These are phyloP conservation scores for Olyra latifolia DNA, from an alignment of 176 grass and related monocot genomes.

Conservation along the genomic window DNA sequence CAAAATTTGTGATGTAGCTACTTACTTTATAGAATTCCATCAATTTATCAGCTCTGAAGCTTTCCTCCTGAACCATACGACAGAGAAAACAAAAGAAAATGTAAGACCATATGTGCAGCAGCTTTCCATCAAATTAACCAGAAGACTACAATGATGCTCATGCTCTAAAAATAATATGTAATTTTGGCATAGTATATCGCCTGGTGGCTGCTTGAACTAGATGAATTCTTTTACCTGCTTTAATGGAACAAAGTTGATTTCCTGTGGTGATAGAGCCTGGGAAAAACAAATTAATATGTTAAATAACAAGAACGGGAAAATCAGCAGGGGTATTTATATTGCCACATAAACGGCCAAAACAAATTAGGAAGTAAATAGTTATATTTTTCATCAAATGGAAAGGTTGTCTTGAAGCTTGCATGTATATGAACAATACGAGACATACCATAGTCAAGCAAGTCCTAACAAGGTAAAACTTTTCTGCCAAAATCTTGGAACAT, in stretches of 20 bases:
- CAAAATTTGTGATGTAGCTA: not conserved
- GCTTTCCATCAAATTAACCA: conserved; percentile 21
- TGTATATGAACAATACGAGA: not conserved
- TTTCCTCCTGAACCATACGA: conserved; percentile 61
- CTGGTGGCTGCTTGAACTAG: conserved; percentile 7
- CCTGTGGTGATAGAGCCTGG: conserved; percentile 67
- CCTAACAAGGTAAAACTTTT: not conserved
- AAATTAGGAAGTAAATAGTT: not conserved
- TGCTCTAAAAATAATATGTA: not conserved
- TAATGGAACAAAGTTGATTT: conserved; percentile 88
- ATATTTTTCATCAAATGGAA: conserved; percentile 1
- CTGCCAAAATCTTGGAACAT: not conserved
- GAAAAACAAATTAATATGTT: conserved; percentile 33
- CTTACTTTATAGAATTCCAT: conserved; percentile 90
- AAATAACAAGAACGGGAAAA: conserved; percentile 38
- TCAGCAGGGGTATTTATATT: not conserved
- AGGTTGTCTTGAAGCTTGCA: not conserved
- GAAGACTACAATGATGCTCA: conserved; percentile 5
- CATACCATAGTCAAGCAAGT: conserved; percentile 12
- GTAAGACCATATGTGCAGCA: not conserved
- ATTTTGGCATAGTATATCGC: conserved; percentile 3
- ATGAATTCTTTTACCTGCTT: conserved; percentile 66
- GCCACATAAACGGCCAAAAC: not conserved
- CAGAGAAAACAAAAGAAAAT: conserved; percentile 23
- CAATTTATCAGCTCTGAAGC: conserved; percentile 77